These are phyloP conservation scores for Fusarium pseudograminearum DNA, from an alignment of 2,329 filamentous ascomycete genomes.

Conservation along the genomic window DNA sequence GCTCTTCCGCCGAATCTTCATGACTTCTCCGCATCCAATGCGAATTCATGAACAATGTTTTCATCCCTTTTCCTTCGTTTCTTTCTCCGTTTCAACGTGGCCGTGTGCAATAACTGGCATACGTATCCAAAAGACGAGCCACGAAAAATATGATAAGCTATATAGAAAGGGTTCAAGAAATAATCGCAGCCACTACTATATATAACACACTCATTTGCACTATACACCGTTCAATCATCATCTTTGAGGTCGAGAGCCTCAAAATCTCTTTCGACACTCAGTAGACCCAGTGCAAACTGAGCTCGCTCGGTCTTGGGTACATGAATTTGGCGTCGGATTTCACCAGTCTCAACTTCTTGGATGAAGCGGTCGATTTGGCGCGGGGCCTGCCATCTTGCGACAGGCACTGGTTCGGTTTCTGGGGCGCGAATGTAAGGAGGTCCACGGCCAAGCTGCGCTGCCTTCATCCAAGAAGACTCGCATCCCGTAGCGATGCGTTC, in stretches of 20 bases:
- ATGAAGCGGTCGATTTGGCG: constrained; percentile 66
- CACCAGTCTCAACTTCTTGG: constrained; percentile 57
- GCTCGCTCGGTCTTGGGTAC: constrained; percentile 72
- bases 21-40: not conserved
- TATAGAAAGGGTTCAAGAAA: not conserved
- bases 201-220: not conserved
- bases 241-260: constrained; percentile 69
- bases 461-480: constrained; percentile 85
- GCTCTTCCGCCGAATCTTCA: constrained; percentile 25
- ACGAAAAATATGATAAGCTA: constrained; percentile 3
- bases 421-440: constrained; percentile 74
- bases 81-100: not conserved
- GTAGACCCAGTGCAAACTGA: constrained; percentile 81
- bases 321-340: constrained; percentile 62
- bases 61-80: not conserved
- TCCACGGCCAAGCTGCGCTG: constrained; percentile 77
- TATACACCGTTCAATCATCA: constrained; percentile 33
- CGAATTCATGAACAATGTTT: not conserved
- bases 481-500: constrained; percentile 85
- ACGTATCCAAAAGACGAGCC: constrained; percentile 4
- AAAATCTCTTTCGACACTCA: constrained; percentile 83
- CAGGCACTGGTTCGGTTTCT: constrained; percentile 51
- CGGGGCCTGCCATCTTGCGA: constrained; percentile 62
- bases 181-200: not conserved
- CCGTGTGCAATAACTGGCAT: not conserved